These are phyloP conservation scores for Solanum peruvianum DNA, from an alignment of 257 asterid genomes.

Conservation along the genomic window DNA sequence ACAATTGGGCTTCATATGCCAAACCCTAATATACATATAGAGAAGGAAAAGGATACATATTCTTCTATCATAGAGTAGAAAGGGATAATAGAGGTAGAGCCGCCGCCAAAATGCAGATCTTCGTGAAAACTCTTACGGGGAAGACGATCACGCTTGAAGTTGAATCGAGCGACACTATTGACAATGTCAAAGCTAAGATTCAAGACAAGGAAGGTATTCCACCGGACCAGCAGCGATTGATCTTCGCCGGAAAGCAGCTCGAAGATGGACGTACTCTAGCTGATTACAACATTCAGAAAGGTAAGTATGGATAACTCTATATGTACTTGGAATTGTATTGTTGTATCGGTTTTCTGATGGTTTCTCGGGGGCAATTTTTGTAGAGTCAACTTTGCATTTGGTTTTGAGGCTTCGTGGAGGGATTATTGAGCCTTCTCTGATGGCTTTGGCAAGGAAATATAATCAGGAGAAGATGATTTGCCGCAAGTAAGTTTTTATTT, in stretches of 20 bases:
- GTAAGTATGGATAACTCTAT: background rate
- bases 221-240: slow-evolving; percentile 72
- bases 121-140: slow-evolving; percentile 18
- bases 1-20: background rate
- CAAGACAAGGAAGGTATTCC: slow-evolving; percentile 42
- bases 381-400: slow-evolving; percentile 59
- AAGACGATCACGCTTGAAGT: slow-evolving; percentile 13
- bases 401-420: slow-evolving; percentile 74
- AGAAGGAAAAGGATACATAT: too few species aligned
- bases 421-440: slow-evolving; percentile 55
- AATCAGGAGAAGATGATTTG: slow-evolving; percentile 59
- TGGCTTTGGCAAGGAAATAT: slow-evolving; percentile 60
- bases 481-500: slow-evolving; percentile 43
- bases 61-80: background rate
- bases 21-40: background rate
- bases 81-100: background rate
- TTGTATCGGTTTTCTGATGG: background rate
- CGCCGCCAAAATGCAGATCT: slow-evolving; percentile 15
- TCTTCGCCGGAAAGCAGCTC: slow-evolving; percentile 30
- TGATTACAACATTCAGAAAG: slow-evolving; percentile 33
- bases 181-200: slow-evolving; percentile 22
- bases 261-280: slow-evolving; percentile 34
- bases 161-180: slow-evolving; percentile 17
- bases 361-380: background rate
- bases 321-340: background rate